Evolutionary conservation across 805 yeast genomes (phyloP).

Genomic region (Pichia membranifaciens): DNA sequence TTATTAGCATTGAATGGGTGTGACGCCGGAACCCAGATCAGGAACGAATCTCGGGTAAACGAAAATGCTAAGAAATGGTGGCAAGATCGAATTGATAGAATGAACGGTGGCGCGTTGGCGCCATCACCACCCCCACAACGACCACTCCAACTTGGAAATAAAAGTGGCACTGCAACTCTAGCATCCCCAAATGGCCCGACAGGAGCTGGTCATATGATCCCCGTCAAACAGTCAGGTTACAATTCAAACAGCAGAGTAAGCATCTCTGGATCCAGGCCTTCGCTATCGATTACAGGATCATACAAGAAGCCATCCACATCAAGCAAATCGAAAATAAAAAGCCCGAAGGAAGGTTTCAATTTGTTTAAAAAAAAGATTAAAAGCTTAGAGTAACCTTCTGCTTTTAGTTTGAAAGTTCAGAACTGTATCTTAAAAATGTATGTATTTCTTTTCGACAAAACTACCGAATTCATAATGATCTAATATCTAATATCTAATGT

Average conservation of each 20-base stretch:
- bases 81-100: conserved; percentile 37
- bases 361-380: conserved; percentile 23
- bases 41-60: not conserved
- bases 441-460: too few relatives aligned
- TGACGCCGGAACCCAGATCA: conserved; percentile 34
- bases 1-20: conserved; percentile 53
- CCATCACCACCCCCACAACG: too few relatives aligned
- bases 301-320: not conserved
- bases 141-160: too few relatives aligned
- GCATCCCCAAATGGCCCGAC: not conserved
- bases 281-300: not conserved
- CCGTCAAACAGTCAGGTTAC: not conserved
- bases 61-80: conserved; percentile 49
- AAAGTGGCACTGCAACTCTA: not conserved
- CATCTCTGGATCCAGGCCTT: not conserved
- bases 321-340: conserved; percentile 3
- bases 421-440: too few relatives aligned
- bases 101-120: conserved; percentile 17
- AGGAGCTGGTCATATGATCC: not conserved
- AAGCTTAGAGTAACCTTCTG: conserved; percentile 6
- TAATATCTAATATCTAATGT: not conserved
- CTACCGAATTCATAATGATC: too few relatives aligned
- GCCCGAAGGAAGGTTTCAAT: conserved; percentile 19
- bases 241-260: conserved; percentile 2
- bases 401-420: too few relatives aligned